These are phyloP conservation scores for Flaveria brownii DNA, from an alignment of 129 eudicot genomes.

Conservation along the genomic window DNA sequence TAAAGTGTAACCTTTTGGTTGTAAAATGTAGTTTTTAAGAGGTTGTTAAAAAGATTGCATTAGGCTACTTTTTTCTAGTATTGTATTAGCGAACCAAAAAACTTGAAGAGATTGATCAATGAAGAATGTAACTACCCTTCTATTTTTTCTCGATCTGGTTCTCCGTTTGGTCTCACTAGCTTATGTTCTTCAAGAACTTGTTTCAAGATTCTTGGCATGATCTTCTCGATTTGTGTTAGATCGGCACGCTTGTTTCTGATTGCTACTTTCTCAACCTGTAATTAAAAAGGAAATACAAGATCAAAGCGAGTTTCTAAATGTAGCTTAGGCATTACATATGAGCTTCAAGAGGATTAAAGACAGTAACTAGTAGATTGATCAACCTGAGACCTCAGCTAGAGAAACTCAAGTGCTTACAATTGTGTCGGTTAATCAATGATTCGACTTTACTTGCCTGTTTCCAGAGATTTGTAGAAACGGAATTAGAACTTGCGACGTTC, in stretches of 20 bases:
- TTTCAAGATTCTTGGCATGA: constrained; percentile 30
- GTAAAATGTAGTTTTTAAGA: too few relatives aligned
- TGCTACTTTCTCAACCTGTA: constrained; percentile 12
- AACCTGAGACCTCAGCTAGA: too few relatives aligned
- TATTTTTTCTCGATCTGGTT: neutral
- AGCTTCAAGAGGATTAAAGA: too few relatives aligned
- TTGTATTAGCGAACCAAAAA: neutral
- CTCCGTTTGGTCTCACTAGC: constrained; percentile 18
- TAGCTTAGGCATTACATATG: too few relatives aligned
- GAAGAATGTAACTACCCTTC: neutral
- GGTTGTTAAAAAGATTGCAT: too few relatives aligned
- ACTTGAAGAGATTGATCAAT: neutral
- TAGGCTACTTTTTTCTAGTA: too few relatives aligned
- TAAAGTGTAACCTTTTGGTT: too few relatives aligned
- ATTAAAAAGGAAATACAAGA: too few relatives aligned
- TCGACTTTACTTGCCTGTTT: neutral
- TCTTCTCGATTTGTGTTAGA: constrained; percentile 11
- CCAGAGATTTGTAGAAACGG: neutral
- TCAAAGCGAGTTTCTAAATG: too few relatives aligned
- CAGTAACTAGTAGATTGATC: too few relatives aligned
- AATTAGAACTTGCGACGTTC: constrained; percentile 5
- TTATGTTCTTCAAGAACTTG: constrained; percentile 19
- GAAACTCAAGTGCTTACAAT: too few relatives aligned
- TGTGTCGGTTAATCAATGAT: too few relatives aligned
- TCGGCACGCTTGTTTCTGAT: neutral